Conservation (phyloP, 345 rosid species). For the Syzygium grande region DNA sequence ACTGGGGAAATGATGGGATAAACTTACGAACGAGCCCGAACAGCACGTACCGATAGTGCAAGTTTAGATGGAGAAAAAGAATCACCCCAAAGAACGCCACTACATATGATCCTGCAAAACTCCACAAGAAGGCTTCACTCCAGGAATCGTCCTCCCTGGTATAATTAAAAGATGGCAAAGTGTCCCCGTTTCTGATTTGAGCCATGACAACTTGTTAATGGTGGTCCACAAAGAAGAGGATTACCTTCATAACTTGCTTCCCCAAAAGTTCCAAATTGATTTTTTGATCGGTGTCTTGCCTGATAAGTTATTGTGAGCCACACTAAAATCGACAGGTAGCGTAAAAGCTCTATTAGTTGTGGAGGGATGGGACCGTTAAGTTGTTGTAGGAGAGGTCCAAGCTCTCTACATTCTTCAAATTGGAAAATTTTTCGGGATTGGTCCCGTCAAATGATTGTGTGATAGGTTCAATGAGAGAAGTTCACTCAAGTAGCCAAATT, state of each 20-base stretch:
- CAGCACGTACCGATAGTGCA: background rate
- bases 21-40: background rate
- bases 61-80: background rate
- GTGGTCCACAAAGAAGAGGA: background rate
- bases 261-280: background rate
- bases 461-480: background rate
- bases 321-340: background rate
- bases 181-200: fast-evolving
- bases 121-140: background rate
- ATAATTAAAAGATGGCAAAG: background rate
- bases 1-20: background rate
- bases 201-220: background rate
- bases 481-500: background rate
- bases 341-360: background rate
- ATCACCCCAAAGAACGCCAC: background rate
- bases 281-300: background rate
- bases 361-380: background rate
- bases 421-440: background rate
- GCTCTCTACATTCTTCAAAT: background rate
- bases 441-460: background rate
- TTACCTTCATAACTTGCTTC: background rate
- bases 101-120: background rate
- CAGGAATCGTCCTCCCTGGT: fast-evolving
- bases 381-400: background rate
- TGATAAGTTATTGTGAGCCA: constrained; percentile 15